A percentile compares a stretch with the other conserved stretches of the same genome.
Conservation (phyloP, 2,329 filamentous ascomycete genomes). For the Paraphaeosphaeria minitans region DNA sequence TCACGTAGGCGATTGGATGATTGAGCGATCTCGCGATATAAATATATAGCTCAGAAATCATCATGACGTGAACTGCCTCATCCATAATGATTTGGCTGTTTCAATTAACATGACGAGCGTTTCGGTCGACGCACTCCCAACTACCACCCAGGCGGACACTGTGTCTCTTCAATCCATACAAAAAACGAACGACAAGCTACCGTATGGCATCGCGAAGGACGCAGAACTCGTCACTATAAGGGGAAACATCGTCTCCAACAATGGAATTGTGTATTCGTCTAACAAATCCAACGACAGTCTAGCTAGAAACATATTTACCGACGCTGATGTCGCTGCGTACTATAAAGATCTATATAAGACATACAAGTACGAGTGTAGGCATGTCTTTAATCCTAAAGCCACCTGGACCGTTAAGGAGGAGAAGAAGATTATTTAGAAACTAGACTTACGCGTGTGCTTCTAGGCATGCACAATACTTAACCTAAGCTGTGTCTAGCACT, state of each 20-base stretch:
- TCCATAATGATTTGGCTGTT: neutral
- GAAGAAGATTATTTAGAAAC: slow-evolving; percentile 28
- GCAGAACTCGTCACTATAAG: slow-evolving; percentile 6
- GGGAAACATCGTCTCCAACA: slow-evolving; percentile 10
- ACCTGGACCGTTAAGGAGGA: slow-evolving; percentile 54
- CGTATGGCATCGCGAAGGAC: slow-evolving; percentile 3
- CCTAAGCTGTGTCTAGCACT: neutral
- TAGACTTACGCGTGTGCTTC: slow-evolving; percentile 12
- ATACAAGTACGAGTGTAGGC: slow-evolving; percentile 56
- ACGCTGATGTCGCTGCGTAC: slow-evolving; percentile 58
- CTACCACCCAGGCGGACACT: slow-evolving; percentile 1
- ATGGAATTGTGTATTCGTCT: slow-evolving; percentile 6
- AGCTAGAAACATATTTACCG: slow-evolving; percentile 48
- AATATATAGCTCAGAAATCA: neutral
- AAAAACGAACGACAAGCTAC: slow-evolving; percentile 1
- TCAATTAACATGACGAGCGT: slow-evolving; percentile 3
- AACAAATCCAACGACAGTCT: slow-evolving; percentile 9
- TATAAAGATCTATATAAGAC: slow-evolving; percentile 62
- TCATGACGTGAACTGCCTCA: neutral
- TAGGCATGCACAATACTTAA: slow-evolving; percentile 12
- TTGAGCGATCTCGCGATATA: neutral
- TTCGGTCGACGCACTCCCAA: neutral
- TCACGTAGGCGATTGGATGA: neutral
- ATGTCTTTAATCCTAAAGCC: slow-evolving; percentile 55
- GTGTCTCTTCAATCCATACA: slow-evolving; percentile 7